Conservation (phyloP, 768 basidiomycete genomes). For the Tulasnella sp. region DNA sequence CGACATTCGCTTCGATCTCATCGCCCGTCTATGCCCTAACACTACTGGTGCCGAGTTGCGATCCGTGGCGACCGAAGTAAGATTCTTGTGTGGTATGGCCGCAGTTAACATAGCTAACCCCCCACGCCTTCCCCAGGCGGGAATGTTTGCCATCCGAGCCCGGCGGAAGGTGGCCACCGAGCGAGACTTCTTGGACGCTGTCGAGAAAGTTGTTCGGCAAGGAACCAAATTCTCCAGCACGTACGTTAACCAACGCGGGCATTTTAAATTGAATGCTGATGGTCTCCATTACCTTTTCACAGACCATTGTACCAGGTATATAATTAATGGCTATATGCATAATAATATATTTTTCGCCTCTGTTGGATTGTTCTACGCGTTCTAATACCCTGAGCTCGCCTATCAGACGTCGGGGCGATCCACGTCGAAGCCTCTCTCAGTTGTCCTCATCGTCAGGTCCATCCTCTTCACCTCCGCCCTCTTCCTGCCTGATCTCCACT, state of each 20-base stretch:
- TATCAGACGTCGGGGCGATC: too few species aligned
- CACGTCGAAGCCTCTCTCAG: neutral
- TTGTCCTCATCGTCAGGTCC: neutral
- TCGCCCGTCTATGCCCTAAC: constrained; percentile 94
- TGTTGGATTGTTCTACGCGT: neutral
- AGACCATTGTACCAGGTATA: constrained; percentile 92
- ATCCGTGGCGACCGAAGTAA: constrained; percentile 91
- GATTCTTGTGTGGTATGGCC: constrained; percentile 25
- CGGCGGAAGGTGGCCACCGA: constrained; percentile 96
- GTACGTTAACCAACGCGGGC: constrained; percentile 48
- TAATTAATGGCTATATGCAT: constrained; percentile 51
- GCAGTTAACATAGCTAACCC: neutral
- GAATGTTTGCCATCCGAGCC: constrained; percentile 99
- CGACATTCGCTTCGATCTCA: constrained; percentile 95
- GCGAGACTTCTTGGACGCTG: constrained; percentile 94
- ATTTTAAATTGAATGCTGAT: constrained; percentile 19
- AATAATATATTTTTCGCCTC: neutral
- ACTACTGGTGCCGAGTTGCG: constrained; percentile 98
- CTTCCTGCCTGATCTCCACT: neutral
- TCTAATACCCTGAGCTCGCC: neutral
- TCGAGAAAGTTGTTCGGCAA: constrained; percentile 97
- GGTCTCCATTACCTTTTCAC: constrained; percentile 27
- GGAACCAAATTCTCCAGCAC: constrained; percentile 98
- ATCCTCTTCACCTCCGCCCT: neutral
- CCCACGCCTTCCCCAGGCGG: constrained; percentile 55